Conservation (phyloP, 805 yeast species). For the Candida jianshihensis region DNA sequence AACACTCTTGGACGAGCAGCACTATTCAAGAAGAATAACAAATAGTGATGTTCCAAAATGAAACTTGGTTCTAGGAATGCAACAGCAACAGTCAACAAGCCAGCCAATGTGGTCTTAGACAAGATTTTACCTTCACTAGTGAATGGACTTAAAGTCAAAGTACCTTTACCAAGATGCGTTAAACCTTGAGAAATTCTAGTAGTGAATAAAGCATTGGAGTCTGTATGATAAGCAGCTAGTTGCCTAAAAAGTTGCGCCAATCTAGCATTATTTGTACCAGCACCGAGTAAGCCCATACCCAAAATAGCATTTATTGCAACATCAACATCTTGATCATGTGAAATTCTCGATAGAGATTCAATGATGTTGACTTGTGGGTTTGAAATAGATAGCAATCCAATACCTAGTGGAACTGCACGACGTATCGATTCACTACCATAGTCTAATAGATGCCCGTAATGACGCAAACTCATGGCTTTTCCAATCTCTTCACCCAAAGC, state of each 20-base stretch:
- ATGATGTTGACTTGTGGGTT: slow-evolving; percentile 96
- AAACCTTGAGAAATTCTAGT: slow-evolving; percentile 94
- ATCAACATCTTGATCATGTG: slow-evolving; percentile 91
- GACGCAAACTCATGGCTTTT: slow-evolving; percentile 94
- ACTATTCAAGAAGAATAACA: slow-evolving; percentile 79
- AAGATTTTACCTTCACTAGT: slow-evolving; percentile 81
- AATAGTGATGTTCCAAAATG: slow-evolving; percentile 72
- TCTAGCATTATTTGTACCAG: slow-evolving; percentile 98
- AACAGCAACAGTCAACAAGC: slow-evolving; percentile 76
- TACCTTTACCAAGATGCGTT: slow-evolving; percentile 93
- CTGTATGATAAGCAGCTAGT: slow-evolving; percentile 89
- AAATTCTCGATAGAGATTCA: slow-evolving; percentile 91
- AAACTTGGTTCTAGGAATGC: slow-evolving; percentile 84
- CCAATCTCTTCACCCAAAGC: slow-evolving; percentile 99
- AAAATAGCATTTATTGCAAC: slow-evolving; percentile 93
- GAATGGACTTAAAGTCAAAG: slow-evolving; percentile 82
- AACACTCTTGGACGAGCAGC: slow-evolving; percentile 91
- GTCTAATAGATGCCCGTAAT: slow-evolving; percentile 95
- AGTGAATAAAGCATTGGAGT: slow-evolving; percentile 84
- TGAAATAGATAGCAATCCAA: slow-evolving; percentile 90
- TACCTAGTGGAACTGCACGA: slow-evolving; percentile 95
- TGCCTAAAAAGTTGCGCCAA: slow-evolving; percentile 93
- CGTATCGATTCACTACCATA: slow-evolving; percentile 89
- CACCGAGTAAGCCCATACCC: slow-evolving; percentile 96
- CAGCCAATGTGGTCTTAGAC: slow-evolving; percentile 85